Evolutionary conservation across 2,329 filamentous ascomycete species (phyloP).

Genomic region (Cladophialophora yegresii): DNA sequence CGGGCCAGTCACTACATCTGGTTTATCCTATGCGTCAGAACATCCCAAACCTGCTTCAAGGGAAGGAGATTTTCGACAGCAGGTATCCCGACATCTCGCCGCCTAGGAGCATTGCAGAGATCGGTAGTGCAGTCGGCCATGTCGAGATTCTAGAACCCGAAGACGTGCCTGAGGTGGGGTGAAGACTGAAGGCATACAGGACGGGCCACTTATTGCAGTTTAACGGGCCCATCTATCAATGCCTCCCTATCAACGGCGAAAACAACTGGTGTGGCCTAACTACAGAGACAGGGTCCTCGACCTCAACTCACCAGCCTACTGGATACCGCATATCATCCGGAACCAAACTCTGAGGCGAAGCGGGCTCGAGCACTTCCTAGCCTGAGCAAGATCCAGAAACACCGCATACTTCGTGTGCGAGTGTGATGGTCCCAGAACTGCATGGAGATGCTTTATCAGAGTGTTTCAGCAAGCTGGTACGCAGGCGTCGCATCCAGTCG

Average conservation of each 20-base stretch:
- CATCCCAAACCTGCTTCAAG: conserved; percentile 25
- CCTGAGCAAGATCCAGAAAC: background rate
- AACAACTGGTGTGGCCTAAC: background rate
- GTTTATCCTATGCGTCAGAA: conserved; percentile 32
- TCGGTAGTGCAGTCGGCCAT: conserved; percentile 29
- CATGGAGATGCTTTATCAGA: background rate
- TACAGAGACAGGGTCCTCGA: background rate
- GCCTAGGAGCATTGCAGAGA: conserved; percentile 27
- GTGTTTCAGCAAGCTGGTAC: background rate
- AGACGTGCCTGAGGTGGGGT: background rate
- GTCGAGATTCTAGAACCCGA: conserved; percentile 21
- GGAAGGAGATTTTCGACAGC: conserved; percentile 28
- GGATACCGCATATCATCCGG: background rate
- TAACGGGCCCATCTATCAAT: background rate
- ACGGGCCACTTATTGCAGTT: background rate
- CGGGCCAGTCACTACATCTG: conserved; percentile 24
- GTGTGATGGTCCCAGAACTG: background rate
- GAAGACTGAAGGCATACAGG: background rate
- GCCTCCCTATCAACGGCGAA: background rate
- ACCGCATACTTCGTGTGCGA: background rate
- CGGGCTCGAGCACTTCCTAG: background rate
- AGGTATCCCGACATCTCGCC: conserved; percentile 27
- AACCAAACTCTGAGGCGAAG: background rate
- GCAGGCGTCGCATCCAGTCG: background rate
- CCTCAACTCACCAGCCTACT: background rate